A percentile compares a stretch with the other conserved stretches of the same genome.
Evolutionary conservation across 371 early-diverging fungal genomes (phyloP).

Genomic region (Actinomucor elegans): DNA sequence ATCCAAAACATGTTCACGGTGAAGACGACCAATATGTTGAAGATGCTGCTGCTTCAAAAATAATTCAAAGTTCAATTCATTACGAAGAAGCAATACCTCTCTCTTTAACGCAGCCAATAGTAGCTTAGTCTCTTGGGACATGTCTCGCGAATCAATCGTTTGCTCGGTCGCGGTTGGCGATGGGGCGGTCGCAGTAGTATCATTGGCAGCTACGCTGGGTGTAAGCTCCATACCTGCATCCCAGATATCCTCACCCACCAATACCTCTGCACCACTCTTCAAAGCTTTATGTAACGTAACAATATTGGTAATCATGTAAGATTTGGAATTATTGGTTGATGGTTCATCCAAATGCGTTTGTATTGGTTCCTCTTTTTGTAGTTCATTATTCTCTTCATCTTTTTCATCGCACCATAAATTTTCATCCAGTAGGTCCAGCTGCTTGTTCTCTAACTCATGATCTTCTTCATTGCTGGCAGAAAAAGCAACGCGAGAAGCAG

Average conservation of each 20-base stretch:
- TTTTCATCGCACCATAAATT: conserved; percentile 25
- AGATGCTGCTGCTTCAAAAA: conserved; percentile 69
- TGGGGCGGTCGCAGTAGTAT: conserved; percentile 3
- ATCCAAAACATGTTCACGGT: conserved; percentile 65
- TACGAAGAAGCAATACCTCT: conserved; percentile 58
- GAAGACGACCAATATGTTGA: conserved; percentile 65
- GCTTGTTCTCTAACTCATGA: conserved; percentile 3
- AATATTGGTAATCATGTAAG: conserved; percentile 39
- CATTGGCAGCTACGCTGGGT: conserved; percentile 10
- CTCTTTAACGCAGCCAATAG: conserved; percentile 53
- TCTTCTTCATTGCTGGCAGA: conserved; percentile 15
- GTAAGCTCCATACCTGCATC: conserved; percentile 31
- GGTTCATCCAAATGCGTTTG: conserved; percentile 2
- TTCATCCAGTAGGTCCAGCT: conserved; percentile 31
- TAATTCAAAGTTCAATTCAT: conserved; percentile 67
- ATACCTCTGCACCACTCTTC: conserved; percentile 51
- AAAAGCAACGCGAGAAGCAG: conserved; percentile 53
- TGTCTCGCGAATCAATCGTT: neutral
- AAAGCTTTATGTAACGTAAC: conserved; percentile 47
- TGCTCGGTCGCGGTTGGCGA: neutral
- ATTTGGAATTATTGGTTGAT: conserved; percentile 8
- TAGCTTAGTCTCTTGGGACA: conserved; percentile 32
- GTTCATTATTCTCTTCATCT: neutral
- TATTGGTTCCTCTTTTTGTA: neutral
- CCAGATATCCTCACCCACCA: conserved; percentile 54